phyloP scores from a whole-genome alignment of 2,329 filamentous ascomycete species.

The Pseudogymnoascus sp. region DNA sequence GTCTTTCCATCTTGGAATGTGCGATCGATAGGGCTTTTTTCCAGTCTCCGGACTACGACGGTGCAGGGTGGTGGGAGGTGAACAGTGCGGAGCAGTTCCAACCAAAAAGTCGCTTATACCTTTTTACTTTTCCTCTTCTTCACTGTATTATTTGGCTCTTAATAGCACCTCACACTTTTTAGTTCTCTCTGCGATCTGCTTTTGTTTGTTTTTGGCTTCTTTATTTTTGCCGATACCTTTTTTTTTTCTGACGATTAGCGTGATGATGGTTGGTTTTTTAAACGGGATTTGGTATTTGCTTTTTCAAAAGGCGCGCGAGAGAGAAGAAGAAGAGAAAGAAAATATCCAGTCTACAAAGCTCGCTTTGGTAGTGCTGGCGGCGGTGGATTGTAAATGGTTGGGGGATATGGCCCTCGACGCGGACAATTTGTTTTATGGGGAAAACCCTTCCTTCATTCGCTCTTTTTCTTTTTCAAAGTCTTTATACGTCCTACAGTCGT shows the following conservation, averaged over 20 bases:
- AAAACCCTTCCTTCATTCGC: not conserved
- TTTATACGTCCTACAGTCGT: not conserved
- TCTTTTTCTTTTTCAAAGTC: not conserved
- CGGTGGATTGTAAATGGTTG: not conserved
- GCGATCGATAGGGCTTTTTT: conserved; percentile 20
- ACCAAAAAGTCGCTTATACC: conserved; percentile 23
- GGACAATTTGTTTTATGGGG: not conserved
- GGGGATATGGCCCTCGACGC: not conserved
- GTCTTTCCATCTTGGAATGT: conserved; percentile 17
- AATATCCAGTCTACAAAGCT: not conserved
- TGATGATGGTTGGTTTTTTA: conserved; percentile 23
- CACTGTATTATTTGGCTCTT: conserved; percentile 23
- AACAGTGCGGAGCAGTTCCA: conserved; percentile 14
- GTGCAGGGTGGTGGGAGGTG: conserved; percentile 23
- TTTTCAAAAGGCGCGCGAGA: not conserved
- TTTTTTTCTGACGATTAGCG: conserved; percentile 25
- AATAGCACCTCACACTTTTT: not conserved
- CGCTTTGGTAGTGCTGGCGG: not conserved
- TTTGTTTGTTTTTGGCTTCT: conserved; percentile 20
- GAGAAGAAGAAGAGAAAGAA: not conserved
- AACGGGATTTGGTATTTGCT: not conserved
- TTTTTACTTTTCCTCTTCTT: conserved; percentile 17
- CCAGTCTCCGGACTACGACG: conserved; percentile 20
- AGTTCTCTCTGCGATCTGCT: conserved; percentile 8
- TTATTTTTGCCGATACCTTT: conserved; percentile 14